A percentile compares a stretch with the other conserved stretches of the same genome.
These are phyloP conservation scores for Xerocomus spinulosus DNA, from an alignment of 768 basidiomycete genomes.

Conservation along the genomic window DNA sequence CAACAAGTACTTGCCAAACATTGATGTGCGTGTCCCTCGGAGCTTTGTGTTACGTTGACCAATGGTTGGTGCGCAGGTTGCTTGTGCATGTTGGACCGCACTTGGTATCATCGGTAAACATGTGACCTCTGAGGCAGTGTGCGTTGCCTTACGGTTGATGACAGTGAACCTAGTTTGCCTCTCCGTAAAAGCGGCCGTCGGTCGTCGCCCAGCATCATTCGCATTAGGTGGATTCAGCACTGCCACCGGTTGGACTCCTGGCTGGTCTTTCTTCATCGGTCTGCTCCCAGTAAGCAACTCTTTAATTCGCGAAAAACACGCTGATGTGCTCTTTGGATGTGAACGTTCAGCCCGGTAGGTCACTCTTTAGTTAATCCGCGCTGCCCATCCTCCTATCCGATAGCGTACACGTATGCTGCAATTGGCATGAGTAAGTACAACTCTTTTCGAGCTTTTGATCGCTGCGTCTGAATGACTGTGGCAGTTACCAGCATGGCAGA, in stretches of 20 bases:
- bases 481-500: slow-evolving; percentile 63
- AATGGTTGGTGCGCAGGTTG: slow-evolving; percentile 34
- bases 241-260: slow-evolving; percentile 63
- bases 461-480: not conserved
- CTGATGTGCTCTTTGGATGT: not conserved
- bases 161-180: slow-evolving; percentile 55
- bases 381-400: slow-evolving; percentile 15
- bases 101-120: slow-evolving; percentile 47
- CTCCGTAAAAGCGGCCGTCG: slow-evolving; percentile 52
- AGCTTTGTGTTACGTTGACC: not conserved
- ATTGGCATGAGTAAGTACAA: slow-evolving; percentile 54
- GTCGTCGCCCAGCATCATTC: slow-evolving; percentile 50
- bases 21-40: slow-evolving; percentile 39
- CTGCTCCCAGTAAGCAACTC: slow-evolving; percentile 44
- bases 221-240: slow-evolving; percentile 59
- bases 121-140: not conserved
- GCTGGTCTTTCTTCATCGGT: slow-evolving; percentile 68
- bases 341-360: slow-evolving; percentile 26
- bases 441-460: not conserved
- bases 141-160: slow-evolving; percentile 11
- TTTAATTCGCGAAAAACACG: not conserved
- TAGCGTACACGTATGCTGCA: slow-evolving; percentile 53
- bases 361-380: not conserved
- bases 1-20: slow-evolving; percentile 44
- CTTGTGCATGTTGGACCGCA: slow-evolving; percentile 61